Conservation (phyloP, 441 rosid genomes). For the Aquilaria agallochum region DNA sequence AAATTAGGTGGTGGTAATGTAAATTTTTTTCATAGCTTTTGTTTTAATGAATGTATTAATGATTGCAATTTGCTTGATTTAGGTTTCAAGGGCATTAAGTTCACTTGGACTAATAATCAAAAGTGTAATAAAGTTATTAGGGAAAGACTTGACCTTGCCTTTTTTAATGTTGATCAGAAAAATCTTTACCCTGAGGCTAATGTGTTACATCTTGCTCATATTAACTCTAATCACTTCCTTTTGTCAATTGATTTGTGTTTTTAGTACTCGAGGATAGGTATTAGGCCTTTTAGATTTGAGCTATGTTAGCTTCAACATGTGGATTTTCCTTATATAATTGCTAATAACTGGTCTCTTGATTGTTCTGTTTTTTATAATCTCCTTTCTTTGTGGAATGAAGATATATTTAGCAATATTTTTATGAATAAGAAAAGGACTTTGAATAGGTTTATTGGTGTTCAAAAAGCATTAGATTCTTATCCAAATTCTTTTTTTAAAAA, state of each 20-base stretch:
- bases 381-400: neutral
- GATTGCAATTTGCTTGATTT: neutral
- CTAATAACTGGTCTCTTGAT: neutral
- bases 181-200: neutral
- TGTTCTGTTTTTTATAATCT: neutral
- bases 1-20: neutral
- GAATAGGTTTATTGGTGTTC: neutral
- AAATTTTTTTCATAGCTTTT: neutral
- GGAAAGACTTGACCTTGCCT: neutral
- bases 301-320: neutral
- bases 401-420: neutral
- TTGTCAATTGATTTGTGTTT: neutral
- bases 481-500: no score
- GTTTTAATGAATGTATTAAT: neutral
- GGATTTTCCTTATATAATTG: neutral
- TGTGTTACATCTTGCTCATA: neutral
- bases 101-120: neutral
- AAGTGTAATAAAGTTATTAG: neutral
- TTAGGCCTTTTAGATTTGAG: neutral
- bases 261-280: no score
- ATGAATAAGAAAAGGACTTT: neutral
- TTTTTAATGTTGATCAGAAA: neutral
- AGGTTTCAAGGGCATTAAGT: neutral
- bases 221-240: neutral
- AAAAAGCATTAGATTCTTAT: neutral